Conservation (phyloP, 371 early-diverging fungal species). For the Ordospora colligata region DNA sequence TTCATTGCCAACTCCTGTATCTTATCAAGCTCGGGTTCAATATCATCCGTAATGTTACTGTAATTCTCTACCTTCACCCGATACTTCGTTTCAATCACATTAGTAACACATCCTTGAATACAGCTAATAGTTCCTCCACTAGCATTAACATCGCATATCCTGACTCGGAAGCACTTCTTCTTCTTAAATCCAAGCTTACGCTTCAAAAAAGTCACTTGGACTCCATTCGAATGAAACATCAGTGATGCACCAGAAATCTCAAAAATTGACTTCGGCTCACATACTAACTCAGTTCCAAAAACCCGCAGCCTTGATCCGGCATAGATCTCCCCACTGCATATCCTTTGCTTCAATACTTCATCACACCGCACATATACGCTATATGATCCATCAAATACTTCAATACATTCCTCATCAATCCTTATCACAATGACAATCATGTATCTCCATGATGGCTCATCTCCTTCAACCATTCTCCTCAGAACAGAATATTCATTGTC, state of each 20-base stretch:
- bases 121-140: slow-evolving; percentile 44
- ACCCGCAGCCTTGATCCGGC: slow-evolving; percentile 40
- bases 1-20: slow-evolving; percentile 32
- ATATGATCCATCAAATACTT: slow-evolving; percentile 56
- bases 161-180: slow-evolving; percentile 33
- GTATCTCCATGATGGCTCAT: slow-evolving; percentile 53
- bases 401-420: slow-evolving; percentile 23
- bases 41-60: slow-evolving; percentile 34
- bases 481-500: slow-evolving; percentile 51
- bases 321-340: slow-evolving; percentile 25
- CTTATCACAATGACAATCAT: slow-evolving; percentile 58
- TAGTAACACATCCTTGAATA: slow-evolving; percentile 27
- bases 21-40: slow-evolving; percentile 54
- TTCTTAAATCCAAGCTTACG: slow-evolving; percentile 44
- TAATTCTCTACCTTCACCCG: slow-evolving; percentile 35
- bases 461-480: slow-evolving; percentile 54
- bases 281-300: slow-evolving; percentile 44
- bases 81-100: slow-evolving; percentile 46
- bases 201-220: background rate
- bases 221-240: slow-evolving; percentile 22
- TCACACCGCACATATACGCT: slow-evolving; percentile 25
- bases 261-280: slow-evolving; percentile 26
- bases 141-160: slow-evolving; percentile 23
- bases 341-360: background rate
- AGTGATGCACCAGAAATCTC: background rate